These are phyloP conservation scores for Ophiocordyceps camponoti-floridani DNA, from an alignment of 2,329 filamentous ascomycete species.

Conservation along the genomic window DNA sequence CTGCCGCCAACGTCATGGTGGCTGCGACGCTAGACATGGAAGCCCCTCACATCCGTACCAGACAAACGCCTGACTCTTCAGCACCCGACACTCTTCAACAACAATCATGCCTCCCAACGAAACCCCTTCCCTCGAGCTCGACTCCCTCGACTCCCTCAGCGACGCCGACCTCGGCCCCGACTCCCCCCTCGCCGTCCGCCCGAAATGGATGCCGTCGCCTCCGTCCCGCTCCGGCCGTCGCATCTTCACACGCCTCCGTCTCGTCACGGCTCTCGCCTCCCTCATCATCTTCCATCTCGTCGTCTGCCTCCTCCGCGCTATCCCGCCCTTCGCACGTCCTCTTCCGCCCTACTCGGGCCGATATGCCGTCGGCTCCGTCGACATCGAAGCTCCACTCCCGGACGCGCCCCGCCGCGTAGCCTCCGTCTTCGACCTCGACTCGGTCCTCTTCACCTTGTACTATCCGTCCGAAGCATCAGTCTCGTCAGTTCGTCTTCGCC, in stretches of 20 bases:
- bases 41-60: not conserved
- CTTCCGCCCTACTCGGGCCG: conserved; percentile 19
- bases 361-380: conserved; percentile 25
- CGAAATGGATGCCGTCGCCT: not conserved
- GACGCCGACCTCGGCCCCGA: conserved; percentile 1
- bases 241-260: conserved; percentile 1
- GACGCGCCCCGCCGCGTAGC: not conserved
- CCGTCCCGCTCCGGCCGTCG: not conserved
- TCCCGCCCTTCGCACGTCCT: conserved; percentile 23
- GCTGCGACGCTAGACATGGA: not conserved
- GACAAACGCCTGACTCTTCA: no score
- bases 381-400: conserved; percentile 18
- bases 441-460: conserved; percentile 30
- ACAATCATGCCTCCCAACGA: not conserved
- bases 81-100: not conserved
- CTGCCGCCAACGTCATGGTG: not conserved
- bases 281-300: conserved; percentile 10
- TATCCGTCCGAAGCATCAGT: conserved; percentile 20
- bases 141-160: not conserved
- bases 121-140: conserved; percentile 1
- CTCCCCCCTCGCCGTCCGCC: conserved; percentile 1
- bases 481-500: conserved; percentile 14
- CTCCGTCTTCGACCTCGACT: conserved; percentile 25
- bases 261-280: conserved; percentile 5
- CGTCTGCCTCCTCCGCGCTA: conserved; percentile 19